Conservation (phyloP, 1,139 yeast genomes). For the Taphrina confusa region DNA sequence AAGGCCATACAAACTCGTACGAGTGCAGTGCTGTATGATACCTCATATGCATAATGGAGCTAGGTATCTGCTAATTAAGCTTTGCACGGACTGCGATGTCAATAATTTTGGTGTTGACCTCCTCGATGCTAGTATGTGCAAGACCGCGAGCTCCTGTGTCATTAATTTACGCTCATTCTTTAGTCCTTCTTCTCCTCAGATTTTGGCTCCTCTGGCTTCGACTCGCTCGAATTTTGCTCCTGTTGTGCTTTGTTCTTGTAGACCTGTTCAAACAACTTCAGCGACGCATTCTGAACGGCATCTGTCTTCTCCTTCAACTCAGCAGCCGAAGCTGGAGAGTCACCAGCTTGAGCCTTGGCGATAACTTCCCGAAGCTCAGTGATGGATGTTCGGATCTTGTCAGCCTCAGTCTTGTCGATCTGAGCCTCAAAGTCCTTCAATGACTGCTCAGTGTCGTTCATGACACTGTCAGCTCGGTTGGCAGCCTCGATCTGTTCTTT, state of each 20-base stretch:
- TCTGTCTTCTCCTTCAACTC: conserved; percentile 91
- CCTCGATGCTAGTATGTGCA: too few relatives aligned
- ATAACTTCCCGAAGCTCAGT: conserved; percentile 81
- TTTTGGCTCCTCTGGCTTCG: conserved; percentile 32
- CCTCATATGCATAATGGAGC: too few relatives aligned
- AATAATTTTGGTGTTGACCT: too few relatives aligned
- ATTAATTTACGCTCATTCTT: neutral
- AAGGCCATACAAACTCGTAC: too few relatives aligned
- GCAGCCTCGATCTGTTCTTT: conserved; percentile 92
- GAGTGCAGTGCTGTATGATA: too few relatives aligned
- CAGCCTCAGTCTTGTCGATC: conserved; percentile 82
- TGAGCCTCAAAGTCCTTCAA: conserved; percentile 93
- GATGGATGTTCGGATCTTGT: conserved; percentile 77
- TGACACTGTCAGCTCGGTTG: conserved; percentile 95
- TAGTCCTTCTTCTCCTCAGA: conserved; percentile 40
- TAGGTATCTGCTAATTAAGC: too few relatives aligned
- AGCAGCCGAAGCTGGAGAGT: conserved; percentile 68
- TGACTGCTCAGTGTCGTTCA: conserved; percentile 94
- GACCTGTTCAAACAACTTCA: conserved; percentile 92
- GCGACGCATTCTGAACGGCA: conserved; percentile 86
- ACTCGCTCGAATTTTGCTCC: conserved; percentile 22
- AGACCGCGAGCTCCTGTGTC: too few relatives aligned
- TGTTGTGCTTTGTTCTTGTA: conserved; percentile 59
- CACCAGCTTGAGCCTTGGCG: conserved; percentile 93
- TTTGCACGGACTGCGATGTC: too few relatives aligned